phyloP scores from a whole-genome alignment of 148 eudicot genomes.

The Bassia scoparia region DNA sequence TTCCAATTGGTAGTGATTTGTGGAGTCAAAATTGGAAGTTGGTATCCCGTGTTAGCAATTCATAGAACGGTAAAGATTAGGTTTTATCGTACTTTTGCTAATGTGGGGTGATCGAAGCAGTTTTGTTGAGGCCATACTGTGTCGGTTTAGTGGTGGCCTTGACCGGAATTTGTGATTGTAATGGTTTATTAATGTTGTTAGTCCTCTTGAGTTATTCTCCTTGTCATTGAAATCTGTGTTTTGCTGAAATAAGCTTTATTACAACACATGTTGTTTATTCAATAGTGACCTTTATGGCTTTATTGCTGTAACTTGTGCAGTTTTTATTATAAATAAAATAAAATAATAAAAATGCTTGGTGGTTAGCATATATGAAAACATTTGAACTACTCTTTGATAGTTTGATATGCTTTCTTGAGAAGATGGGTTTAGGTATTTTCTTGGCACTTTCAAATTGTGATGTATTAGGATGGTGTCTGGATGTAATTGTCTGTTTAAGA shows the following conservation, averaged over 20 bases:
- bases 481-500: conserved; percentile 3
- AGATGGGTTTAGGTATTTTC: neutral
- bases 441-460: neutral
- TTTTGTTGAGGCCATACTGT: neutral
- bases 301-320: neutral
- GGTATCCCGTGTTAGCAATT: neutral
- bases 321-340: too few species aligned
- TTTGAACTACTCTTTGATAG: neutral
- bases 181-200: neutral
- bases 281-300: neutral
- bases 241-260: neutral
- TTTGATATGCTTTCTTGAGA: neutral
- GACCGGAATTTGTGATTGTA: neutral
- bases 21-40: neutral
- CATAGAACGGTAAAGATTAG: neutral
- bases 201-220: neutral
- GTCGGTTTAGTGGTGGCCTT: neutral
- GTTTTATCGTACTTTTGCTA: neutral
- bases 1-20: neutral
- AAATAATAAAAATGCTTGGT: neutral
- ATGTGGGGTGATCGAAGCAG: neutral
- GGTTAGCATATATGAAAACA: neutral
- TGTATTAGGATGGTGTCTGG: neutral
- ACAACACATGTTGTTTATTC: neutral
- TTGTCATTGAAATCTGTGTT: neutral